Evolutionary conservation across 768 basidiomycete species (phyloP).

Genomic region (Sarcodon aspratus): DNA sequence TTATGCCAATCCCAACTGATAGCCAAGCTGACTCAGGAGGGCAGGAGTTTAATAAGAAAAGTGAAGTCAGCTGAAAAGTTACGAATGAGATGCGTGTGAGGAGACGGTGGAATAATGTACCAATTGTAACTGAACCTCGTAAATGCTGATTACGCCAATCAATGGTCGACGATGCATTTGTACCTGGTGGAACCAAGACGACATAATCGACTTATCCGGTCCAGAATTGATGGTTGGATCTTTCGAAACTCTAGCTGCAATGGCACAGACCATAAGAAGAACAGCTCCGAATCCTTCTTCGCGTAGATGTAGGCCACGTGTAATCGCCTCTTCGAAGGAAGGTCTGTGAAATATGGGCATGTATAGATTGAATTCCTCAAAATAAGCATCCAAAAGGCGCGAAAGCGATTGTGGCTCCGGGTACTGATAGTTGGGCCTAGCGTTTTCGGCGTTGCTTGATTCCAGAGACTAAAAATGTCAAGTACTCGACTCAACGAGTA

Average conservation of each 20-base stretch:
- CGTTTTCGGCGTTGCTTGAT: too few relatives aligned
- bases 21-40: slow-evolving; percentile 2
- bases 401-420: slow-evolving; percentile 16
- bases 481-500: too few relatives aligned
- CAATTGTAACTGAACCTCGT: too few relatives aligned
- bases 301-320: slow-evolving; percentile 18
- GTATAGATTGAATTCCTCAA: slow-evolving; percentile 21
- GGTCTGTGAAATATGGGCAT: slow-evolving; percentile 30
- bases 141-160: too few relatives aligned
- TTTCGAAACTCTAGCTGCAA: slow-evolving; percentile 29
- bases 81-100: too few relatives aligned
- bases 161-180: too few relatives aligned
- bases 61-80: too few relatives aligned
- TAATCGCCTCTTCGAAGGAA: slow-evolving; percentile 24
- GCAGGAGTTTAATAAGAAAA: too few relatives aligned
- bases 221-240: slow-evolving; percentile 15
- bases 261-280: slow-evolving; percentile 31
- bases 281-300: slow-evolving; percentile 24
- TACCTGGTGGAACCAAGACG: too few relatives aligned
- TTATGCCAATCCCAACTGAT: slow-evolving; percentile 34
- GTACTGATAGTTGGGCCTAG: background rate
- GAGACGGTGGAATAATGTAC: too few relatives aligned
- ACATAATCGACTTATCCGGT: too few relatives aligned
- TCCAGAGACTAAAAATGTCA: too few relatives aligned
- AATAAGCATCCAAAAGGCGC: slow-evolving; percentile 30